A percentile compares a stretch with the other conserved stretches of the same genome.
phyloP scores from a whole-genome alignment of 176 grass and related monocot species.

The Eleusine indica region DNA sequence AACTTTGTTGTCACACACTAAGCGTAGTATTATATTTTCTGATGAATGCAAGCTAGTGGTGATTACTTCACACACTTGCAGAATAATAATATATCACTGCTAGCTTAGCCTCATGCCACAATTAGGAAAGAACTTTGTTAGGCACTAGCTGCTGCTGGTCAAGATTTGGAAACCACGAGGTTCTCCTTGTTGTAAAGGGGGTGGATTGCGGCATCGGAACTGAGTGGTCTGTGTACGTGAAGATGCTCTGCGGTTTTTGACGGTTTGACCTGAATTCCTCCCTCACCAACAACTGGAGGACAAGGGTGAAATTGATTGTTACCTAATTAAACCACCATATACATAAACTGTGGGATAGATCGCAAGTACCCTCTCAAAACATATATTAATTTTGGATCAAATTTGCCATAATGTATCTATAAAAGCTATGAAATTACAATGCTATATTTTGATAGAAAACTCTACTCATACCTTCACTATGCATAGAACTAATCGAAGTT shows the following conservation, averaged over 20 bases:
- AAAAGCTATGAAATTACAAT: too few relatives aligned
- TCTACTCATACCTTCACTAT: too few relatives aligned
- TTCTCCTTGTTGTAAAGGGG: constrained; percentile 41
- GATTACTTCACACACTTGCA: constrained; percentile 19
- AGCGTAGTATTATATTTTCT: constrained; percentile 23
- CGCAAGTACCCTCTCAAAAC: too few relatives aligned
- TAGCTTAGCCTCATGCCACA: constrained; percentile 32
- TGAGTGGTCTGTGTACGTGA: constrained; percentile 32
- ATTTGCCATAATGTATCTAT: too few relatives aligned
- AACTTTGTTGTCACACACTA: constrained; percentile 40
- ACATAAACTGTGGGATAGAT: too few relatives aligned
- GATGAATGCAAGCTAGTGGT: constrained; percentile 22
- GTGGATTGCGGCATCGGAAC: constrained; percentile 15
- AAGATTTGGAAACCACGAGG: constrained; percentile 38
- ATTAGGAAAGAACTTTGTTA: constrained; percentile 26
- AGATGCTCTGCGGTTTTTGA: constrained; percentile 23
- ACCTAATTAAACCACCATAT: too few relatives aligned
- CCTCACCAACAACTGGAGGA: neutral
- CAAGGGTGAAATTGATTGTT: neutral
- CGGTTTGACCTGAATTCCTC: constrained; percentile 4
- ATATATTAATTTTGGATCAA: too few relatives aligned
- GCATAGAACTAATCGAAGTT: too few relatives aligned
- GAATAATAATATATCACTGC: constrained; percentile 16
- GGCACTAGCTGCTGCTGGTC: constrained; percentile 44
- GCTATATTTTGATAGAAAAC: too few relatives aligned